Evolutionary conservation across 768 basidiomycete species (phyloP), one percentile per base, ranked within the genome.

Genomic region (Mycena galopus): DNA sequence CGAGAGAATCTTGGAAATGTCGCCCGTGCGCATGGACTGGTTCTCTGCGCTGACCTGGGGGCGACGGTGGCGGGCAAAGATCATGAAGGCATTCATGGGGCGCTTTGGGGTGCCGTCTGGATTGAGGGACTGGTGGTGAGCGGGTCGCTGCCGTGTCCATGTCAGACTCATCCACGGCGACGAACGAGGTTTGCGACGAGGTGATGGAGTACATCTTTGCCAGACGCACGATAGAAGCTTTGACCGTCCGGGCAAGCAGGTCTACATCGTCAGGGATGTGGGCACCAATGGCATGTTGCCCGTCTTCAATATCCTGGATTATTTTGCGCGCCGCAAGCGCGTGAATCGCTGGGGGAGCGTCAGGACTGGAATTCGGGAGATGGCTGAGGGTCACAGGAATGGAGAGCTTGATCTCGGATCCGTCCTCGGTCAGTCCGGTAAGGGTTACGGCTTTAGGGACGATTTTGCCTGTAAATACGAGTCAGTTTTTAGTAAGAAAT

Each of bases 41-140:
- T 96, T 93, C 73, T 93, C 93, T 23, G 93, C 90, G 8, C 93
- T 90, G 39, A 96, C 93, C 80, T 96, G 93, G 19, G 94, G 94
- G 53, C 94, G 85, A 68, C 94, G 88, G 65, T 91, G 88, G 27
- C 94, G 89, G 71, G 95, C 94, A 77, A 95, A 96, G 71, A 96
- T 95, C 94, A 96, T 96, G 85, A 96, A 96, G 23, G 94, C 94
- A 80, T 96, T 96, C 94, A 96, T 96, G 39, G 94, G 94, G 12
- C 94, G 90, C 79, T 95, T 95, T 29, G 94, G 94, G 56, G 94
- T 95, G 30, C 94, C 94, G 76, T 96, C 95, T 3, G 93, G 86
- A 79, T 96, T 96, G 67, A 96, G 87, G 21, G 93, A 91, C 81
- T 95, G 94, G 4, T 89, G 23, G 91, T 95, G 79, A 94, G 81